phyloP scores from a whole-genome alignment of 2,329 filamentous ascomycete genomes.

The Annulohypoxylon truncatum region DNA sequence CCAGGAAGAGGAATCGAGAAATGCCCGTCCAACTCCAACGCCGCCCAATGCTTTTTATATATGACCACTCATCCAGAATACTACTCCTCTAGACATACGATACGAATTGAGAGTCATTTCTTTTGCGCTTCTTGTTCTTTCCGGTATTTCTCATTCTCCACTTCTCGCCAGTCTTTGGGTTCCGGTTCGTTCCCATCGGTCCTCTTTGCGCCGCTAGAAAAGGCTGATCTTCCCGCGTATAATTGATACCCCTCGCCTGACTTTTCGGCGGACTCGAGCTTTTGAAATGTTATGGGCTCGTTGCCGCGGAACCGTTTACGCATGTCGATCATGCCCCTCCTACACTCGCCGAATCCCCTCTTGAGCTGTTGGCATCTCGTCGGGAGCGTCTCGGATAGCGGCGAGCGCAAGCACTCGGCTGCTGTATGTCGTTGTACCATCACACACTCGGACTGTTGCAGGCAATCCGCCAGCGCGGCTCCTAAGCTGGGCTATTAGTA shows the following conservation, averaged over 20 bases:
- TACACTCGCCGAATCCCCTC: conserved; percentile 93
- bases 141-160: conserved; percentile 71
- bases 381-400: conserved; percentile 84
- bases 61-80: neutral
- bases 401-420: conserved; percentile 86
- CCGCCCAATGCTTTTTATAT: conserved; percentile 46
- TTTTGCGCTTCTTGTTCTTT: conserved; percentile 52
- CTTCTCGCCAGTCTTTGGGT: conserved; percentile 71
- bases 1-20: conserved; percentile 22
- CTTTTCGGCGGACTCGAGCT: conserved; percentile 70
- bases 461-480: conserved; percentile 90
- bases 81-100: conserved; percentile 7
- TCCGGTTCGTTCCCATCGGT: conserved; percentile 75
- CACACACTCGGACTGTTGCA: conserved; percentile 96
- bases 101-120: conserved; percentile 38
- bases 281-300: conserved; percentile 78
- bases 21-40: conserved; percentile 40
- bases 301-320: conserved; percentile 97
- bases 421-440: conserved; percentile 90
- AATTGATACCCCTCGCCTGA: conserved; percentile 73
- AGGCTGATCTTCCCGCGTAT: conserved; percentile 82
- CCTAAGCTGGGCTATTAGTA: conserved; percentile 63
- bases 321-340: conserved; percentile 97
- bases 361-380: conserved; percentile 91
- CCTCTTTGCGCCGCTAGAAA: conserved; percentile 70